Evolutionary conservation across 257 asterid species (phyloP).

Genomic region (Coffea eugenioides): DNA sequence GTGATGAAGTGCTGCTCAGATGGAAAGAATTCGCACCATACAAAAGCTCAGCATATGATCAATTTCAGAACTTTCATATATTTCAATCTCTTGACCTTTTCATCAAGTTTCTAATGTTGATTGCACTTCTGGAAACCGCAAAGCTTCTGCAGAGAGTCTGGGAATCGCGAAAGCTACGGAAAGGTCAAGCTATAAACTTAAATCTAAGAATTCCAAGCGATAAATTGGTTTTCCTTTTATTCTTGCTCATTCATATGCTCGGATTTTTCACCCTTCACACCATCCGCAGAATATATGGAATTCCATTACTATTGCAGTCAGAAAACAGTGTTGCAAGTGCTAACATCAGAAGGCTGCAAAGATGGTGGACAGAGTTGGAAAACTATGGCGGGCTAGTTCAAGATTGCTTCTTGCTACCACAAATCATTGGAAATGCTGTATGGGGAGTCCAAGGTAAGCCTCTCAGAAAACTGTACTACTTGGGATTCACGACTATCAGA

Average conservation of each 20-base stretch:
- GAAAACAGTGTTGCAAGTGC: background rate
- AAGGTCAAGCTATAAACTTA: background rate
- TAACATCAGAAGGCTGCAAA: constrained; percentile 4
- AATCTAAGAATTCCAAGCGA: constrained; percentile 13
- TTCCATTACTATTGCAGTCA: background rate
- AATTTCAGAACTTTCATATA: background rate
- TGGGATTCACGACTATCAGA: constrained; percentile 16
- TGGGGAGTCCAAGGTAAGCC: constrained; percentile 21
- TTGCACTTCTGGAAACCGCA: constrained; percentile 12
- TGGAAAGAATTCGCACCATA: constrained; percentile 15
- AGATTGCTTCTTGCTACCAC: constrained; percentile 28
- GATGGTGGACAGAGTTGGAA: constrained; percentile 17
- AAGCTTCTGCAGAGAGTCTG: background rate
- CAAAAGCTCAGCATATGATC: background rate
- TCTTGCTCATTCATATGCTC: constrained; percentile 5
- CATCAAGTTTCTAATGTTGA: constrained; percentile 13
- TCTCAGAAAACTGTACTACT: constrained; percentile 18
- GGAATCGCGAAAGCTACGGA: constrained; percentile 1
- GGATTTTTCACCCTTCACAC: constrained; percentile 4
- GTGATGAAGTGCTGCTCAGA: constrained; percentile 3
- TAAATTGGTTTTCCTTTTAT: constrained; percentile 7
- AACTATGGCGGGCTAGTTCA: constrained; percentile 17
- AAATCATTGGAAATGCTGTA: constrained; percentile 18
- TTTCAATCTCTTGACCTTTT: background rate
- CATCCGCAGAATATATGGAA: background rate